phyloP scores from a whole-genome alignment of 2,329 filamentous ascomycete species.

The Xylaria sp. region DNA sequence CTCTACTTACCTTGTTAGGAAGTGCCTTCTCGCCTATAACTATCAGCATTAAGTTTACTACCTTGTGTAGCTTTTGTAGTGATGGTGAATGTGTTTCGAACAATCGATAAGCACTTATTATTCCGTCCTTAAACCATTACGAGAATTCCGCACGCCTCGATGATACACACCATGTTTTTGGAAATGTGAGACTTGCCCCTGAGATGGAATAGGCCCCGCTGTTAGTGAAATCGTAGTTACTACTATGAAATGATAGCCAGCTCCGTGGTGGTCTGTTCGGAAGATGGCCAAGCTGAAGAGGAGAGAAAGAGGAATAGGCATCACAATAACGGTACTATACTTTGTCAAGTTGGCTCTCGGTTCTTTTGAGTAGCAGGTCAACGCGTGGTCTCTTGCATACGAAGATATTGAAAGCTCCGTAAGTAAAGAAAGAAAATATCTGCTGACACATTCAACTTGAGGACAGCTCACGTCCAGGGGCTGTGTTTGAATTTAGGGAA shows the following conservation, averaged over 20 bases:
- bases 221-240: slow-evolving; percentile 19
- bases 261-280: slow-evolving; percentile 19
- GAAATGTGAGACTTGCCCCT: slow-evolving; percentile 17
- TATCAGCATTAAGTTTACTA: neutral
- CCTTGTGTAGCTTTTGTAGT: neutral
- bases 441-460: neutral
- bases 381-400: neutral
- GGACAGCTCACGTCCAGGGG: neutral
- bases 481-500: neutral
- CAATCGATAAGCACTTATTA: neutral
- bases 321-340: slow-evolving; percentile 12
- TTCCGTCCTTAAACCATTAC: neutral
- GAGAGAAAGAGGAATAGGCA: slow-evolving; percentile 45
- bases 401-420: neutral
- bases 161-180: neutral
- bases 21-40: neutral
- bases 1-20: neutral
- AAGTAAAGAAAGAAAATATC: neutral
- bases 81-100: neutral
- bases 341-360: neutral
- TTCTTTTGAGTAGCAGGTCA: neutral
- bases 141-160: no score
- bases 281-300: slow-evolving; percentile 48
- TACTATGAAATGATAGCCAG: slow-evolving; percentile 22
- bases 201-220: slow-evolving; percentile 17